Base-by-base conservation (phyloP, 2,329 filamentous ascomycete genomes). In the Colletotrichum simmondsii region DNA sequence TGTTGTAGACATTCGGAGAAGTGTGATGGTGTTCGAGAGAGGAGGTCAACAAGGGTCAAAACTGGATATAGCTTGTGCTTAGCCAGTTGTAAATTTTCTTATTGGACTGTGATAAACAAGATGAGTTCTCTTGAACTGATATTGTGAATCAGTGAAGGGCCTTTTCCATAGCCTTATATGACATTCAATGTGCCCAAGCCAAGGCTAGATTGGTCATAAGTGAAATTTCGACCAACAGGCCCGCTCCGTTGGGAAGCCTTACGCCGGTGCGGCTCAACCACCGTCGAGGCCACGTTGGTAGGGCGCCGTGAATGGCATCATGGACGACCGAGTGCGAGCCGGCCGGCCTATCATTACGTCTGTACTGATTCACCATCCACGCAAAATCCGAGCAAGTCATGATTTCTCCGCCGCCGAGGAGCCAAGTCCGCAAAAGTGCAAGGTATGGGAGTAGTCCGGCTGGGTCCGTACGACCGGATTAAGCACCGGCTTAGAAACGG, bases 1-100 rank as follows among this genome's bases (percentile, higher is more conserved):
- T 30, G 37, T 54, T 11, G 60, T 26, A 24, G 65, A 26, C 69
- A 71, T 72, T 24, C 7, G n/a, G 6, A 28, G 24, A 35, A n/a
- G 2, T n/a, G 6, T 32, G 26, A 8, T 14, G 4, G 2, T 22
- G 28, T 22, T 16, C 6, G 19, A 59, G 19, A 26, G 5, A 12
- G 11, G 35, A 26, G 37, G 30, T 32, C 16, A 37, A 24, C 19
- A 28, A n/a, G 22, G 30, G 26, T 24, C 37, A 42, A 19, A 24
- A 4, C 56, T 7, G 12, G 7, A 26, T 28, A 4, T 7, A 5
- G 22, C 19, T 49, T 11, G 16, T 11, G 8, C 10, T n/a, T n/a
- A n/a, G 19, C 42, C 42, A 11, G 42, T 4, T 2, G 42, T 49
- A 11, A 2, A n/a, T 10, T 5, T 49, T 10, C 42, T 22, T 5